Evolutionary conservation across 75 land plant species (phyloP).

Genomic region (Pinus tabuliformis): DNA sequence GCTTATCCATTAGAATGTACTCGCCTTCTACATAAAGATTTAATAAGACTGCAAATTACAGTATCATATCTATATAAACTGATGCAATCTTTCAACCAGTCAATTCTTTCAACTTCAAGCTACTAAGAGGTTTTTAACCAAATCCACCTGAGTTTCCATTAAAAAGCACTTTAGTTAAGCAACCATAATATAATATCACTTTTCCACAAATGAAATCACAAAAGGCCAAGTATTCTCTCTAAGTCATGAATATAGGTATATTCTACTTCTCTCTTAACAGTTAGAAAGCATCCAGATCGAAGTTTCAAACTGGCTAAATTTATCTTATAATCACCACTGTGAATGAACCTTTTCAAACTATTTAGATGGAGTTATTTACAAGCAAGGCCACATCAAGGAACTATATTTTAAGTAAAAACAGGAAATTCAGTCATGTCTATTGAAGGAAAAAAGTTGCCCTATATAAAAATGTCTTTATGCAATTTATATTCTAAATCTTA

Average conservation of each 20-base stretch:
- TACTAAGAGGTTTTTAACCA: no score
- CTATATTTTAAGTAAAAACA: not conserved
- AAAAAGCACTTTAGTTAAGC: no score
- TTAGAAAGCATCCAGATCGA: not conserved
- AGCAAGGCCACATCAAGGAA: not conserved
- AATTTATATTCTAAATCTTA: not conserved
- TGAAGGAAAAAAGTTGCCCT: not conserved
- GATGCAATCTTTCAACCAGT: not conserved
- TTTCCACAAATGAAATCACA: not conserved
- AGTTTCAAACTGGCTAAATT: not conserved
- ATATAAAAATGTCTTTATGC: not conserved
- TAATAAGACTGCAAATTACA: not conserved
- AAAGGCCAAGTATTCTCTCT: not conserved
- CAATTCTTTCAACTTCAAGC: not conserved
- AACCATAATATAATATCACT: no score
- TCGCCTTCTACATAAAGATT: not conserved
- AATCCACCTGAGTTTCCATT: no score
- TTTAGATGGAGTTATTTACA: not conserved
- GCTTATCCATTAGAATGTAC: not conserved
- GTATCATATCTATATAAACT: not conserved
- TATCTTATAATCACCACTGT: not conserved
- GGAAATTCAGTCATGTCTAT: not conserved
- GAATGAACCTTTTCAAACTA: not conserved
- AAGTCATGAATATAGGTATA: not conserved
- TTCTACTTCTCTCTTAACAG: conserved; percentile 1